Evolutionary conservation across 2,329 filamentous ascomycete genomes (phyloP).

Genomic region (Pezicula neosporulosa): DNA sequence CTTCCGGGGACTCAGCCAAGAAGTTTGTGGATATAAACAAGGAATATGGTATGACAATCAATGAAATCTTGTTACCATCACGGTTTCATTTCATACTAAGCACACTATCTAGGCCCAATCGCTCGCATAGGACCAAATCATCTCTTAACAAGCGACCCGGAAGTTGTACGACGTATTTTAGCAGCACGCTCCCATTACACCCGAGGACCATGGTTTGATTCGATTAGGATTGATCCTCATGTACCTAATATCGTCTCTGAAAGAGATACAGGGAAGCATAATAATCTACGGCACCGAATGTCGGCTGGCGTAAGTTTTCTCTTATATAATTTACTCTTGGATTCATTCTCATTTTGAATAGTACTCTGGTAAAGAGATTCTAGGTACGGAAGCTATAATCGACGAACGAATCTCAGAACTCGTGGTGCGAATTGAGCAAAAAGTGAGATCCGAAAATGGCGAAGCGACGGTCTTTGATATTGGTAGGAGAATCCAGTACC

Average conservation of each 20-base stretch:
- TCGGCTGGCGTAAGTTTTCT: slow-evolving; percentile 40
- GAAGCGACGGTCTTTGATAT: background rate
- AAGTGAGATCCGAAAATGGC: background rate
- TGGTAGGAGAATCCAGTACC: background rate
- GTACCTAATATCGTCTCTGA: slow-evolving; percentile 49
- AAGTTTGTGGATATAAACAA: background rate
- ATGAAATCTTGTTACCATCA: background rate
- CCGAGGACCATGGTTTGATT: slow-evolving; percentile 41
- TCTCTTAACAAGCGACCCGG: slow-evolving; percentile 35
- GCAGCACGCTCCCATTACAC: slow-evolving; percentile 32
- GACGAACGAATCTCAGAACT: slow-evolving; percentile 26
- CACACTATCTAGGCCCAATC: slow-evolving; percentile 24
- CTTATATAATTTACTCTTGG: background rate
- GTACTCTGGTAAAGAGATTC: slow-evolving; percentile 43
- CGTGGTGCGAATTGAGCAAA: background rate
- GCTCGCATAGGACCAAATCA: slow-evolving; percentile 37
- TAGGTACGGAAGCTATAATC: slow-evolving; percentile 42
- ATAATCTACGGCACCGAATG: slow-evolving; percentile 40
- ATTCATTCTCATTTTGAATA: slow-evolving; percentile 29
- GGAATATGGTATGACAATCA: background rate
- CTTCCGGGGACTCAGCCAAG: background rate
- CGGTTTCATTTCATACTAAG: too few relatives aligned
- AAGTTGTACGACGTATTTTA: slow-evolving; percentile 33
- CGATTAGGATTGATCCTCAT: slow-evolving; percentile 45
- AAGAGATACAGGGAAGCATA: slow-evolving; percentile 41